Conservation (phyloP, 225 moss, liverwort and hornwort genomes). For the Polytrichum commune region DNA sequence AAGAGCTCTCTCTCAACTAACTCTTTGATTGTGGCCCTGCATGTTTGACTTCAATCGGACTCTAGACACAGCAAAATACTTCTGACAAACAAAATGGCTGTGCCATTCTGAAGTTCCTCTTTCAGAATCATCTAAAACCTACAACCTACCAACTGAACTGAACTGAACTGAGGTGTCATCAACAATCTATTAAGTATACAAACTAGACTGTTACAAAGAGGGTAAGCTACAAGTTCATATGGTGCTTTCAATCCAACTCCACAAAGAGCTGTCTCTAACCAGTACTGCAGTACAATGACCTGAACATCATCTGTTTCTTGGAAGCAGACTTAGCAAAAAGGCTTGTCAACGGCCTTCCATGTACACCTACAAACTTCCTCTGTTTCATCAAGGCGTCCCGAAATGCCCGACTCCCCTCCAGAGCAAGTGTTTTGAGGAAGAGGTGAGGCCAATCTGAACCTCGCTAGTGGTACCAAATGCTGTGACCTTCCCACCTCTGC, state of each 20-base stretch:
- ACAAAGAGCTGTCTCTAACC: slow-evolving; percentile 2
- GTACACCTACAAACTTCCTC: slow-evolving; percentile 2
- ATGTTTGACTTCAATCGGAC: background rate
- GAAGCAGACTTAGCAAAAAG: slow-evolving; percentile 3
- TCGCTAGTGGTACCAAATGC: slow-evolving; percentile 18
- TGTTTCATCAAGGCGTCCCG: slow-evolving; percentile 8
- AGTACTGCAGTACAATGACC: slow-evolving; percentile 7
- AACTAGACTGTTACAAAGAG: background rate
- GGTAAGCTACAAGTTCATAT: slow-evolving; percentile 1
- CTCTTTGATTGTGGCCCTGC: background rate
- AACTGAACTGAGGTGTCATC: background rate
- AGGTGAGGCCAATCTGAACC: slow-evolving; percentile 36
- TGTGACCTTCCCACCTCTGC: slow-evolving; percentile 11
- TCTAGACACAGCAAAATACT: background rate
- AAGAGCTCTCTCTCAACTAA: slow-evolving; percentile 1
- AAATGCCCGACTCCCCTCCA: slow-evolving; percentile 25
- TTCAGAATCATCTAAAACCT: background rate
- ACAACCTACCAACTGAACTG: background rate
- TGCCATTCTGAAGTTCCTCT: background rate
- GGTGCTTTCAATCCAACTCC: background rate
- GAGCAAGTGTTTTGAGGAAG: slow-evolving; percentile 16
- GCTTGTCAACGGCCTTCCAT: background rate
- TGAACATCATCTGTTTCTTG: slow-evolving; percentile 1
- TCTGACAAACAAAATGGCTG: background rate
- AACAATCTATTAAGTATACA: slow-evolving; percentile 5